Evolutionary conservation across 2,329 filamentous ascomycete species (phyloP).

Genomic region (Nigrospora osmanthi): DNA sequence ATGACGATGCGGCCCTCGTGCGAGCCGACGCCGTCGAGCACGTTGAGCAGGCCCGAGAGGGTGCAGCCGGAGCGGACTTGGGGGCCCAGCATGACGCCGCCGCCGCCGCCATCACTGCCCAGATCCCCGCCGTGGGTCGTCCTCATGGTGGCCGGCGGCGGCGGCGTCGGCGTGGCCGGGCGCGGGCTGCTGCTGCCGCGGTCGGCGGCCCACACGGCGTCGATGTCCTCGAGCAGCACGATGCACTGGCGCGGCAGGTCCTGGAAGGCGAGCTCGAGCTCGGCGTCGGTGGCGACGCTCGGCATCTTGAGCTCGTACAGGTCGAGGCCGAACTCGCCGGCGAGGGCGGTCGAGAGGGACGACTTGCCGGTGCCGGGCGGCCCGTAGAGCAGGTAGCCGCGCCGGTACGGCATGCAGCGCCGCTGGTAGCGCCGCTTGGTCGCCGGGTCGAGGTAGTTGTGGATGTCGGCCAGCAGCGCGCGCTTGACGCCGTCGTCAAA

Average conservation of each 20-base stretch:
- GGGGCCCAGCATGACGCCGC: no score
- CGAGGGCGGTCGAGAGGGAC: conserved; percentile 39
- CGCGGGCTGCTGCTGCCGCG: background rate
- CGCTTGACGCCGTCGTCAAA: conserved; percentile 38
- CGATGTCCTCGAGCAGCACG: conserved; percentile 49
- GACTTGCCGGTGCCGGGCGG: conserved; percentile 26
- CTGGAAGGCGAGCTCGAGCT: conserved; percentile 39
- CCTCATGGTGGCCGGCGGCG: no score
- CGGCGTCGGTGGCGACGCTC: conserved; percentile 33
- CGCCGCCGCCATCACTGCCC: conserved; percentile 4
- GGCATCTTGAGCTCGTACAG: conserved; percentile 43
- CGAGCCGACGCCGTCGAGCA: conserved; percentile 56
- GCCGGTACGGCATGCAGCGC: conserved; percentile 57
- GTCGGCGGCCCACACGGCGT: conserved; percentile 22
- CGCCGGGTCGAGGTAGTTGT: conserved; percentile 41
- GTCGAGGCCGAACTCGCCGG: conserved; percentile 42
- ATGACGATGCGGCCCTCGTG: conserved; percentile 58
- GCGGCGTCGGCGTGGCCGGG: no score
- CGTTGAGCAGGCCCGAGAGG: conserved; percentile 53
- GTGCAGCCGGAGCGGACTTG: conserved; percentile 30
- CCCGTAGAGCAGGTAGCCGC: conserved; percentile 27
- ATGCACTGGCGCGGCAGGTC: conserved; percentile 45
- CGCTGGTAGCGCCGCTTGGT: conserved; percentile 51
- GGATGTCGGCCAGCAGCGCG: conserved; percentile 38
- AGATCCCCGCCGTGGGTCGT: conserved; percentile 29